Percentiles rank a stretch among this genome's conserved stretches.
phyloP scores from a whole-genome alignment of 495 filamentous ascomycete genomes.

The Physcia stellaris region DNA sequence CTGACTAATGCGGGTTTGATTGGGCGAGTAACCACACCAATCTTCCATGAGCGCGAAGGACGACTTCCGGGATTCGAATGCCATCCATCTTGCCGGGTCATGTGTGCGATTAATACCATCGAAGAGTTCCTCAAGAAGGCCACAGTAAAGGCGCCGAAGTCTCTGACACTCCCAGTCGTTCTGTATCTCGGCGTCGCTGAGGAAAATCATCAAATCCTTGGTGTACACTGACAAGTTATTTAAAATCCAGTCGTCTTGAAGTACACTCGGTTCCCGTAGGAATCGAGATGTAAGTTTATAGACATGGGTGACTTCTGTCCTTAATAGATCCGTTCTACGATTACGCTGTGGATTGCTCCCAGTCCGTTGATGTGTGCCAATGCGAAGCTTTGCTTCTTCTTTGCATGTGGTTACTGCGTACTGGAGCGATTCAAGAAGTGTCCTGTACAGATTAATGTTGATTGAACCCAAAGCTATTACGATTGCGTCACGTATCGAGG shows the following conservation, averaged over 20 bases:
- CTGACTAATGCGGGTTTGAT: conserved; percentile 66
- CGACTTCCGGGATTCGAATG: conserved; percentile 87
- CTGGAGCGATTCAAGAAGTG: conserved; percentile 78
- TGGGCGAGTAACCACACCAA: conserved; percentile 95
- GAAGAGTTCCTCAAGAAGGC: conserved; percentile 82
- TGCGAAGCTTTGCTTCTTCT: conserved; percentile 75
- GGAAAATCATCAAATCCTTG: conserved; percentile 81
- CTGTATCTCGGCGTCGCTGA: conserved; percentile 87
- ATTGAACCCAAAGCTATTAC: conserved; percentile 86
- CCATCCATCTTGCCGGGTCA: conserved; percentile 82
- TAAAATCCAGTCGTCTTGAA: conserved; percentile 84
- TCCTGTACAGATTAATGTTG: conserved; percentile 89
- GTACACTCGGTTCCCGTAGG: conserved; percentile 62
- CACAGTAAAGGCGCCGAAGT: conserved; percentile 83
- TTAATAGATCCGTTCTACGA: conserved; percentile 69
- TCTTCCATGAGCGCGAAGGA: conserved; percentile 95
- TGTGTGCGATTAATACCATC: conserved; percentile 79
- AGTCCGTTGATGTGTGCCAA: conserved; percentile 54
- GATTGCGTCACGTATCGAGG: conserved; percentile 76
- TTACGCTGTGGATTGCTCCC: conserved; percentile 55
- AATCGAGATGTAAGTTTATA: conserved; percentile 92
- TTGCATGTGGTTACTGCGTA: conserved; percentile 68
- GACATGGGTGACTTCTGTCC: conserved; percentile 90
- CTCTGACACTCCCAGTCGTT: conserved; percentile 95
- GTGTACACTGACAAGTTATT: conserved; percentile 81